Evolutionary conservation across 2,329 filamentous ascomycete species (phyloP), one percentile per base, ranked within the genome.

Genomic region (Thelonectria olida): DNA sequence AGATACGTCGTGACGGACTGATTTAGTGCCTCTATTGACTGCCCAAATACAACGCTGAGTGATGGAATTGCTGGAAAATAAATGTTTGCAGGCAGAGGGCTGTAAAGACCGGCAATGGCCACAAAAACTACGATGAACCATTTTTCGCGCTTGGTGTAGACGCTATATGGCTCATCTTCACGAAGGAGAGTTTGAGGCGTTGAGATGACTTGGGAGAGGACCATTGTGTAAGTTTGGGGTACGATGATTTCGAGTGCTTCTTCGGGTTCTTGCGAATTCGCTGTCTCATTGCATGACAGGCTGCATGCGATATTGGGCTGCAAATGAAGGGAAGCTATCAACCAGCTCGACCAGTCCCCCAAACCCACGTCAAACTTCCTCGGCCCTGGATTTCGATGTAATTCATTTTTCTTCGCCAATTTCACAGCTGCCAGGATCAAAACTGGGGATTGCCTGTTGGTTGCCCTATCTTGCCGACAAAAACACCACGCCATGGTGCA

Each of bases 11-110:
- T 76, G 1, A 76, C 74, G 0, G 73, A 74, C 48, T 71, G 65
- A 57, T 76, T 76, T n/a, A 77, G 62, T 4, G 59, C 56, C 31
- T 75, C 74, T 4, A 70, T 68, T 1, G 73, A 74, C 48, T 65
- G 52, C 5, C 67, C 48, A 39, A 77, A 76, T n/a, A 67, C 74
- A 0, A 50, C 41, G 3, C 72, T 58, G 7, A 77, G 54, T 5
- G 66, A 67, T 0, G 73, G 74, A 3, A 76, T 71, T 4, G 73
- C 73, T 1, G 74, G 75, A 25, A 76, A 73, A 47, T 76, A 76
- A 22, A 77, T 76, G 62, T 75, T 77, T 23, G 74, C 74, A 0
- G 74, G 74, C 27, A 76, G 51, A 15, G 74, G 74, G 22, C 74
- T 75, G 48, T 54, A 50, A 6, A 64, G 54, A 7, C 62, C 62